Conservation (phyloP, 495 filamentous ascomycete genomes). For the Penicillium diatomitis region DNA sequence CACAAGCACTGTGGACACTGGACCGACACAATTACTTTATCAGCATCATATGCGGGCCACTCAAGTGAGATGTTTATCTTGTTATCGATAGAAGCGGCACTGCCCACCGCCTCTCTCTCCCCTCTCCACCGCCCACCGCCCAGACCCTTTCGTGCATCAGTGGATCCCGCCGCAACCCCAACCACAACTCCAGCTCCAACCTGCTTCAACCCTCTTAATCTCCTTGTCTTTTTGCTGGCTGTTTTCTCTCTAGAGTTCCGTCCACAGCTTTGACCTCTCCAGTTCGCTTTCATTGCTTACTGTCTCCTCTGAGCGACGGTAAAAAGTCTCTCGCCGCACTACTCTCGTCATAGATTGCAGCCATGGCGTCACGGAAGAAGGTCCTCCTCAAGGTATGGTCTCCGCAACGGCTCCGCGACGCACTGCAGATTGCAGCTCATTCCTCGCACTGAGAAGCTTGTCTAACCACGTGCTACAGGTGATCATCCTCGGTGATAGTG, state of each 20-base stretch:
- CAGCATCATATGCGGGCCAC: neutral
- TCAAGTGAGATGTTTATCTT: constrained; percentile 7
- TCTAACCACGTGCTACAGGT: constrained; percentile 47
- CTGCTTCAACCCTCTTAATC: constrained; percentile 6
- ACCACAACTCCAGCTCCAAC: constrained; percentile 18
- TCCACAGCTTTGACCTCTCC: no score
- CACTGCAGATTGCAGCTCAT: neutral
- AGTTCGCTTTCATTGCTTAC: no score
- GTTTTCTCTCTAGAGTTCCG: neutral
- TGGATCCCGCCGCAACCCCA: constrained; percentile 20
- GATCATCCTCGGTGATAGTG: constrained; percentile 96
- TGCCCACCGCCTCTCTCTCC: constrained; percentile 20
- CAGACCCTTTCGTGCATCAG: constrained; percentile 24
- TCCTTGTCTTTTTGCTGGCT: neutral
- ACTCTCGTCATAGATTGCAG: constrained; percentile 8
- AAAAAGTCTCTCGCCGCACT: constrained; percentile 1
- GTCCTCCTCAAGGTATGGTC: constrained; percentile 80
- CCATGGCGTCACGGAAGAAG: constrained; percentile 93
- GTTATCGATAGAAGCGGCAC: constrained; percentile 12
- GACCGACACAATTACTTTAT: no score
- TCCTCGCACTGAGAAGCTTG: no score
- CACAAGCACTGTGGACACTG: no score
- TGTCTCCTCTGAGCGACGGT: no score
- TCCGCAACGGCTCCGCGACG: constrained; percentile 19
- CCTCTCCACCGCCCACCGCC: constrained; percentile 22